Conservation (phyloP, 2,329 filamentous ascomycete genomes). For the Fusarium sp. region DNA sequence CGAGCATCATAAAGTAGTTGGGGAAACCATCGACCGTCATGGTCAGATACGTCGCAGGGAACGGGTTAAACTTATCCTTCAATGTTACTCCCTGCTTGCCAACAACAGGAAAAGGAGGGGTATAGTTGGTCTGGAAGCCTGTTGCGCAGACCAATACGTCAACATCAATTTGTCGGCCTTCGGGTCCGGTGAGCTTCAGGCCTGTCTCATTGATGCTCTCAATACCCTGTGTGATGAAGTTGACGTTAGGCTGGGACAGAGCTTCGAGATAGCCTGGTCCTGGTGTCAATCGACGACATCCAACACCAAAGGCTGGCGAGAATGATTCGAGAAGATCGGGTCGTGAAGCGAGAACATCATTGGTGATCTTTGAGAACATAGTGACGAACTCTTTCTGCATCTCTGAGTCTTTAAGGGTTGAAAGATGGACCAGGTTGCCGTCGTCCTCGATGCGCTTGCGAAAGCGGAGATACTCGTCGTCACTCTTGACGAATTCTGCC, state of each 20-base stretch:
- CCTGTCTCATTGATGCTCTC: not conserved
- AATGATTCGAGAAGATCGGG: not conserved
- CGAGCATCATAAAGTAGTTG: not conserved
- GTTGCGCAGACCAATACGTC: not conserved
- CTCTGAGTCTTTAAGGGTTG: not conserved
- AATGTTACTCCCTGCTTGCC: not conserved
- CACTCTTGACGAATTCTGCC: not conserved
- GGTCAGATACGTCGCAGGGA: not conserved
- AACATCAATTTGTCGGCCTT: not conserved
- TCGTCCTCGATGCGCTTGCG: not conserved
- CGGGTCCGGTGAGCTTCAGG: not conserved
- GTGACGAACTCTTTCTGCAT: not conserved
- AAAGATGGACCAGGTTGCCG: not conserved
- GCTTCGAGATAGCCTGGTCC: not conserved
- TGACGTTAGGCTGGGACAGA: rapidly evolving
- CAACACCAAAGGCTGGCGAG: not conserved
- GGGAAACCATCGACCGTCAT: not conserved
- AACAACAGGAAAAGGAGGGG: not conserved
- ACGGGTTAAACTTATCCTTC: not conserved
- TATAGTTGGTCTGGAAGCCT: not conserved
- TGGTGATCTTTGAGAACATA: not conserved
- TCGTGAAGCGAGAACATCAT: not conserved
- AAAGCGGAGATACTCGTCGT: not conserved
- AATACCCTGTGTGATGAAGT: not conserved
- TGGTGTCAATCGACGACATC: not conserved